phyloP scores from a whole-genome alignment of 371 early-diverging fungal species.

The Scutellospora calospora region DNA sequence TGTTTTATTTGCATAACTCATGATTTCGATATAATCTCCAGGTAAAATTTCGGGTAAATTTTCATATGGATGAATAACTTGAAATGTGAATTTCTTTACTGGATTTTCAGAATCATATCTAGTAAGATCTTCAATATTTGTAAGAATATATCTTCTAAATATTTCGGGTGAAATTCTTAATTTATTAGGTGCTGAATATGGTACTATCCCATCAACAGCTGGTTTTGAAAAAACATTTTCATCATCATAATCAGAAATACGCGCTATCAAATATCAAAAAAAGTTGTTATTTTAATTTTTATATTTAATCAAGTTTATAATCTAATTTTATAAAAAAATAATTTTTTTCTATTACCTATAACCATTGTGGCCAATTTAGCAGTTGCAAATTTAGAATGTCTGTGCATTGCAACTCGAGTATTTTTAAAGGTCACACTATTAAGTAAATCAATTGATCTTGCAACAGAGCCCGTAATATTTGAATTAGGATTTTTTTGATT shows the following conservation, averaged over 20 bases:
- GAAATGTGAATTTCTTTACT: conserved; percentile 25
- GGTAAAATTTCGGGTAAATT: conserved; percentile 17
- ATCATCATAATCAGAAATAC: too few relatives aligned
- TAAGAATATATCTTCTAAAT: conserved; percentile 37
- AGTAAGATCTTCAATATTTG: conserved; percentile 34
- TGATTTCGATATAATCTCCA: conserved; percentile 45
- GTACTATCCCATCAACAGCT: too few relatives aligned
- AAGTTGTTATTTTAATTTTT: too few relatives aligned
- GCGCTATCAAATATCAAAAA: too few relatives aligned
- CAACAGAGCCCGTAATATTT: background rate
- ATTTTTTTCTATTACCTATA: background rate
- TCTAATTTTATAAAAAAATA: too few relatives aligned
- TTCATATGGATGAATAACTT: conserved; percentile 21
- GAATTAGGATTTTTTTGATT: too few relatives aligned
- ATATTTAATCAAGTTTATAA: background rate
- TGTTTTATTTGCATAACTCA: conserved; percentile 25
- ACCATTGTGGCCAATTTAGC: conserved; percentile 22
- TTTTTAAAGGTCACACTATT: background rate
- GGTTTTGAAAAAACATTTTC: too few relatives aligned
- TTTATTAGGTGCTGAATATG: background rate
- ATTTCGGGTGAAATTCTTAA: background rate
- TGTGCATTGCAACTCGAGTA: background rate
- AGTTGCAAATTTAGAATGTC: conserved; percentile 6
- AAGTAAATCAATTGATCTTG: background rate
- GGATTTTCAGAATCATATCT: background rate